Evolutionary conservation across 768 basidiomycete genomes (phyloP), one percentile per base, ranked within the genome.

Genomic region (Tulasnella calospora): DNA sequence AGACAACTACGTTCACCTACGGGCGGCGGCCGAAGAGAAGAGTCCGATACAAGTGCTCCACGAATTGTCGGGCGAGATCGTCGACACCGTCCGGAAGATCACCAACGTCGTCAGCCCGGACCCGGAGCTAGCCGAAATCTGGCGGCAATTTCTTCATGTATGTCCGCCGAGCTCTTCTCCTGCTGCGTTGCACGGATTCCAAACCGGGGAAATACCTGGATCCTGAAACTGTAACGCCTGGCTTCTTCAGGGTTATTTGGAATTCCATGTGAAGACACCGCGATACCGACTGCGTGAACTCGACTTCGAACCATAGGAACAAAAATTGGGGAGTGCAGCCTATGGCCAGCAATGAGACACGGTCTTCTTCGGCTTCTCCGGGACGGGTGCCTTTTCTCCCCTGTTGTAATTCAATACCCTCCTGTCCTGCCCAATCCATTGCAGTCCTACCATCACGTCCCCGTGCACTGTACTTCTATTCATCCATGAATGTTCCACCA

Each of bases 201-300:
- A n/a, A 71, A 23, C 17, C n/a, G 10, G n/a, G 55, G 55, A n/a
- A 57, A 30, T 57, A 15, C 23, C 55, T 15, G 55, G 55, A 27
- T n/a, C 55, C 55, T 15, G 55, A 57, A 8, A 23, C 55, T 71
- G 71, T 10, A 33, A 71, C 33, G 41, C 71, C 33, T 71, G n/a
- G n/a, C n/a, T n/a, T 33, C 71, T 40, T 46, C 71, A 72, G 71
- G 71, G 71, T 30, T 72, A 72, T 33, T 46, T 72, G 36, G 71
- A 72, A 46, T 72, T 72, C 71, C 71, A 72, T 46, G 44, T 72
- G 38, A 40, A 46, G 71, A 72, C 71, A 46, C 71, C 71, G 15
- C 71, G 71, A 40, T 72, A 72, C 44, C 71, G 71, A 15, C 71
- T 72, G n/a, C 71, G 71, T 13, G 71, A 72, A 30, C 44, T 72